These are phyloP conservation scores for Pseudopyricularia cyperi DNA, from an alignment of 2,329 filamentous ascomycete genomes.

Conservation along the genomic window DNA sequence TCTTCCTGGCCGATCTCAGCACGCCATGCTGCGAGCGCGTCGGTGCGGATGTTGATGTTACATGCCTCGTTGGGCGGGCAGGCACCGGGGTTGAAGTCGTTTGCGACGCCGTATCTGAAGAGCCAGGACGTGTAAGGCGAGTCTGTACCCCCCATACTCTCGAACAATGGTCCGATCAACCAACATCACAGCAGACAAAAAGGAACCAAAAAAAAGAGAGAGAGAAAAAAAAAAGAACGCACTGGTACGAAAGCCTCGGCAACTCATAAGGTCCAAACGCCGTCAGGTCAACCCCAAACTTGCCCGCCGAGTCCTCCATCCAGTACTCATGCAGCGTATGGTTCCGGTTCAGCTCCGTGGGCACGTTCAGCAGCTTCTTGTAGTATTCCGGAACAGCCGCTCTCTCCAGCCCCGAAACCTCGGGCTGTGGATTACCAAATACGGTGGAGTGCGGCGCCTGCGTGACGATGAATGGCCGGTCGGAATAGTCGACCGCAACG, in stretches of 20 bases:
- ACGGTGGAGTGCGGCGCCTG: slow-evolving; percentile 29
- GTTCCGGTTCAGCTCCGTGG: slow-evolving; percentile 31
- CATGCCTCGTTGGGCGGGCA: slow-evolving; percentile 30
- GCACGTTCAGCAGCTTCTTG: slow-evolving; percentile 34
- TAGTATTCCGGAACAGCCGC: slow-evolving; percentile 36
- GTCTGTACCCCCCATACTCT: no score
- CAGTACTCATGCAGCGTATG: slow-evolving; percentile 44
- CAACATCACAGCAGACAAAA: no score
- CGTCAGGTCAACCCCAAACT: slow-evolving; percentile 38
- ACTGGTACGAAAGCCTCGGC: slow-evolving; percentile 29
- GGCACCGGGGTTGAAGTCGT: slow-evolving; percentile 31
- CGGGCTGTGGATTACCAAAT: slow-evolving; percentile 34
- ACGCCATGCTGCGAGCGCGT: slow-evolving; percentile 34
- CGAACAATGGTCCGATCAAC: no score
- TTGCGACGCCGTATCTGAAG: slow-evolving; percentile 30
- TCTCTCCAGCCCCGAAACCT: slow-evolving; percentile 24
- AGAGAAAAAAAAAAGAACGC: not conserved
- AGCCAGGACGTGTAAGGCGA: not conserved
- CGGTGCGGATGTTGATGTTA: slow-evolving; percentile 32
- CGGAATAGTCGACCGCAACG: slow-evolving; percentile 36
- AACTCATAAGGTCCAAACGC: slow-evolving; percentile 38
- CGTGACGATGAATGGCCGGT: slow-evolving; percentile 34
- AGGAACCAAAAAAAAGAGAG: not conserved
- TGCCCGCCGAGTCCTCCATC: slow-evolving; percentile 41
- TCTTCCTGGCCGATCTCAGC: slow-evolving; percentile 35